Evolutionary conservation across 1,284 basidiomycete genomes (phyloP).

Genomic region (Thecaphora frezii): DNA sequence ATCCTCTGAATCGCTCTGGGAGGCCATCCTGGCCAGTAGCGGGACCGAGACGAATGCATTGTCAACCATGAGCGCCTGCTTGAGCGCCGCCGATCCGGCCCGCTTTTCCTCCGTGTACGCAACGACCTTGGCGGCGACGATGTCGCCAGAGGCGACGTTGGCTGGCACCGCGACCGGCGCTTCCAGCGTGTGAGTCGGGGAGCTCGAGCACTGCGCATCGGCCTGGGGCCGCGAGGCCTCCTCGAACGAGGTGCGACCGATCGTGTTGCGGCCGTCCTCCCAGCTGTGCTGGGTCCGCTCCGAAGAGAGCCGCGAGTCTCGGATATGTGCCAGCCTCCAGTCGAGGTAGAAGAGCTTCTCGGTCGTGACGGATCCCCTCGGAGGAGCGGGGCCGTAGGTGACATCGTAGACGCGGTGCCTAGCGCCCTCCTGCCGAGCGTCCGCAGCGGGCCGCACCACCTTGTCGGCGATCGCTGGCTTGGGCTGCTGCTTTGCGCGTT

Average conservation of each 20-base stretch:
- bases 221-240: too few species aligned
- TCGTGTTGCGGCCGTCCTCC: conserved; percentile 31
- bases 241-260: conserved; percentile 26
- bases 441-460: too few species aligned
- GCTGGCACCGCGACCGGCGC: too few species aligned
- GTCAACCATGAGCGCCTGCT: background rate
- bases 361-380: conserved; percentile 26
- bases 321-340: conserved; percentile 37
- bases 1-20: background rate
- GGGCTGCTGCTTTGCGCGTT: too few species aligned
- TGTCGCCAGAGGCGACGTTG: too few species aligned
- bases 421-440: too few species aligned
- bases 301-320: conserved; percentile 15
- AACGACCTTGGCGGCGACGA: too few species aligned
- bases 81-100: background rate
- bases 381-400: conserved; percentile 17
- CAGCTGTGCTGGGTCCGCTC: conserved; percentile 17
- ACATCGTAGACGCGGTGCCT: too few species aligned
- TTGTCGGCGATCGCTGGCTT: too few species aligned
- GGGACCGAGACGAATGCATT: background rate
- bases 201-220: too few species aligned
- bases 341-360: conserved; percentile 42
- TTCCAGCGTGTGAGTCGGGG: too few species aligned
- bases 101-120: too few species aligned
- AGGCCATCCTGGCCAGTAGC: background rate